phyloP scores from a whole-genome alignment of 768 basidiomycete genomes.

The Kockovaella imperatae region DNA sequence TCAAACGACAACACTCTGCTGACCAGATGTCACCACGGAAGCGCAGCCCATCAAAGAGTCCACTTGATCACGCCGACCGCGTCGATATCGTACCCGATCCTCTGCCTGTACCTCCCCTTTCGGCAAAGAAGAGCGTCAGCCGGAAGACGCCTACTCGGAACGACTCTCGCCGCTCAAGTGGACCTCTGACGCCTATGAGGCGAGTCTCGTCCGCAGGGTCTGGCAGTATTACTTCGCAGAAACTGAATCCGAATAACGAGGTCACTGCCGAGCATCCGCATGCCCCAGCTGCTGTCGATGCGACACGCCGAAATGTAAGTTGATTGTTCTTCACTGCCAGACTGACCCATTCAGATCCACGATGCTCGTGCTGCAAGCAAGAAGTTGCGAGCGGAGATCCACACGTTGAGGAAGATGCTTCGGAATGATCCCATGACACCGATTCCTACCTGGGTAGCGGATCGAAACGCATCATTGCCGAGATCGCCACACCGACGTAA shows the following conservation, averaged over 20 bases:
- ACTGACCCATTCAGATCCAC: constrained; percentile 55
- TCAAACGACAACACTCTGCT: constrained; percentile 37
- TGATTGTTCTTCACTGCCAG: background rate
- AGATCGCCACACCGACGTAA: constrained; percentile 43
- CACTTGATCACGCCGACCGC: constrained; percentile 7
- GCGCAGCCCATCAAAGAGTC: constrained; percentile 26
- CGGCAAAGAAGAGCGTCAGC: constrained; percentile 2
- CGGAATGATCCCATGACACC: constrained; percentile 13
- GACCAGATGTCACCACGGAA: constrained; percentile 41
- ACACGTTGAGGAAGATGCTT: constrained; percentile 25
- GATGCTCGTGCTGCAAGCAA: constrained; percentile 64
- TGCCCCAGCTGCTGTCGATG: constrained; percentile 10
- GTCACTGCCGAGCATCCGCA: constrained; percentile 15
- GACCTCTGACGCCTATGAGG: constrained; percentile 4
- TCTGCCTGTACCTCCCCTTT: constrained; percentile 5
- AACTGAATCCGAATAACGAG: constrained; percentile 7
- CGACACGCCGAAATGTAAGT: constrained; percentile 12
- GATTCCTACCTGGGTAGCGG: constrained; percentile 13
- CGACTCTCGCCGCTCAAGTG: constrained; percentile 1
- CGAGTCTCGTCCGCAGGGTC: constrained; percentile 5
- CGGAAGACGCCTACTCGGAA: constrained; percentile 4
- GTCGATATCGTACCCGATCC: constrained; percentile 7
- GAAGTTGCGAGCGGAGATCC: constrained; percentile 61
- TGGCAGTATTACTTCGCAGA: constrained; percentile 1
- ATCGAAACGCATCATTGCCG: constrained; percentile 29